Base-by-base conservation (phyloP, 331 rosid genomes). In the Pyracantha coccinea region DNA sequence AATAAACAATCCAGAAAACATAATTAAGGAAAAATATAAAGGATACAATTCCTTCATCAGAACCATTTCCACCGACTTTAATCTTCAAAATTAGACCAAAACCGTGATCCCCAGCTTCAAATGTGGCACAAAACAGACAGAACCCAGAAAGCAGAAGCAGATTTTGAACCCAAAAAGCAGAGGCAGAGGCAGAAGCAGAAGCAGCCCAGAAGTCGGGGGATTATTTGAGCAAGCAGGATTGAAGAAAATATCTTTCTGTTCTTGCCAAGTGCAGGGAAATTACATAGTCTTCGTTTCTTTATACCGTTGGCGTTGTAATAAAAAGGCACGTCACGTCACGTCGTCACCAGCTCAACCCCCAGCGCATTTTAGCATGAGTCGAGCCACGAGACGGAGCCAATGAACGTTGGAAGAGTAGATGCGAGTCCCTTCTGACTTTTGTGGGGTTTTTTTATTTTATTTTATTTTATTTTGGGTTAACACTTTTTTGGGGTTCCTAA, bases 31-130 rank as follows among this genome's bases (percentile, higher is more conserved):
- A 4, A 35, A 65, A 23, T 33, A n/a, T 7, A 60, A 73, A 74
- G 83, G 88, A 84, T 84, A 84, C 88, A 84, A 81, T 33, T 84
- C 88, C 80, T 81, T 84, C 60, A 75, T 72, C 74, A 81, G 85
- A 81, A 84, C 88, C 88, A 84, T 10, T 7, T 63, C 53, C 23
- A 7, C n/a, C 47, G 21, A 47, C 59, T 69, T 20, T 4, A 52
- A 19, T 31, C 68, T 35, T 27, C 23, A 14, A 59, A 59, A 63
- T 27, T 21, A 38, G 33, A 45, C 69, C 13, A 21, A 69, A 53
- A 19, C 14, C 6, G 57, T 23, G 35, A 41, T 12, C 28, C 60
- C 10, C 21, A 7, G 50, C 62, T 57, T 38, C 66, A 25, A 78
- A 71, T 53, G 66, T 7, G 53, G 72, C 52, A 53, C 25, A 35